Evolutionary conservation across 768 basidiomycete species (phyloP).

Genomic region (Punctularia strigosozonata): DNA sequence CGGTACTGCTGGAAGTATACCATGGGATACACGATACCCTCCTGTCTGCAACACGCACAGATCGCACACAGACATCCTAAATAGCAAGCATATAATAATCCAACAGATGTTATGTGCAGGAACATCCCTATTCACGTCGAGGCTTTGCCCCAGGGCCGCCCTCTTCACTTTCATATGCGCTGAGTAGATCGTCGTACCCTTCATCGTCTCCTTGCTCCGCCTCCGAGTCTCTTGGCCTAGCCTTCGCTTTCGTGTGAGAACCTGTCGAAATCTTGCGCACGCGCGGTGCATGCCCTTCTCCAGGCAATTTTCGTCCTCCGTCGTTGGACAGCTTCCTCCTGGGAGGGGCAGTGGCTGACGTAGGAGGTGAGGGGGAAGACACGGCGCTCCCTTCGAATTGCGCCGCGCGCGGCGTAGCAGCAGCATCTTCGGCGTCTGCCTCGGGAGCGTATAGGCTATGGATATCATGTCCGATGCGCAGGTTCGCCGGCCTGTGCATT

Average conservation of each 20-base stretch:
- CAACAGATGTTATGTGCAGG: slow-evolving; percentile 1
- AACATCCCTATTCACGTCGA: too few species aligned
- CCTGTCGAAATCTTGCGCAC: slow-evolving; percentile 18
- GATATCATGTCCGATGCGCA: slow-evolving; percentile 28
- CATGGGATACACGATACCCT: slow-evolving; percentile 42
- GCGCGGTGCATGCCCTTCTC: slow-evolving; percentile 4
- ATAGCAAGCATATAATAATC: neutral
- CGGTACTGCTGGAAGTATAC: slow-evolving; percentile 48
- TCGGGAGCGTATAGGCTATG: slow-evolving; percentile 34
- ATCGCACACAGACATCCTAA: slow-evolving; percentile 2
- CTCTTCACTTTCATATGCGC: slow-evolving; percentile 75
- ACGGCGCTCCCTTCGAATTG: slow-evolving; percentile 27
- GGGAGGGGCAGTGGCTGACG: slow-evolving; percentile 14
- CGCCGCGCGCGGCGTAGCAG: slow-evolving; percentile 45
- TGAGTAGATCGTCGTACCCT: slow-evolving; percentile 65
- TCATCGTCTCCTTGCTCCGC: slow-evolving; percentile 72
- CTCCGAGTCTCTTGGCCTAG: slow-evolving; percentile 5
- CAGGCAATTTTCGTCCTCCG: slow-evolving; percentile 31
- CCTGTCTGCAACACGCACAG: slow-evolving; percentile 9
- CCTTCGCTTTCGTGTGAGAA: slow-evolving; percentile 11
- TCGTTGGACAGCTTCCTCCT: slow-evolving; percentile 13
- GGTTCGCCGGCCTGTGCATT: slow-evolving; percentile 35
- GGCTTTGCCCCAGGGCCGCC: too few species aligned
- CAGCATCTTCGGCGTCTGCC: slow-evolving; percentile 37
- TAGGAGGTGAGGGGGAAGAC: slow-evolving; percentile 17